phyloP scores from a whole-genome alignment of 2,329 filamentous ascomycete genomes.

The Beauveria sp. region DNA sequence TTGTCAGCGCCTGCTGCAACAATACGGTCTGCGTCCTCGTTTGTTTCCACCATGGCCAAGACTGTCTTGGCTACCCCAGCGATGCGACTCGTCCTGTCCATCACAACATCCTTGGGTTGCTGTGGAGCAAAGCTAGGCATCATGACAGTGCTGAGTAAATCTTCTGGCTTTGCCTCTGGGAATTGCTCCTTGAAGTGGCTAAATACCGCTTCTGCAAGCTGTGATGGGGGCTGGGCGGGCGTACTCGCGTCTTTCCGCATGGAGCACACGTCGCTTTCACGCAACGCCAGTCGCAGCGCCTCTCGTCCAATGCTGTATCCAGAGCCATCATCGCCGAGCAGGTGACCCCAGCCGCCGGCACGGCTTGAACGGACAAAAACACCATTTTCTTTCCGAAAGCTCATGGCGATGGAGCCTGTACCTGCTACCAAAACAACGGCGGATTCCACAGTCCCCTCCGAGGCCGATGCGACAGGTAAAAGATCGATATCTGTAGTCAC shows the following conservation, averaged over 20 bases:
- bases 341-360: slow-evolving; percentile 35
- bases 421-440: slow-evolving; percentile 33
- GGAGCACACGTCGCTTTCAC: slow-evolving; percentile 20
- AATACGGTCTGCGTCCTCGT: slow-evolving; percentile 16
- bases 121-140: slow-evolving; percentile 9
- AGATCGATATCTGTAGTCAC: slow-evolving; percentile 34
- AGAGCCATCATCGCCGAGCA: slow-evolving; percentile 36
- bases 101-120: slow-evolving; percentile 3
- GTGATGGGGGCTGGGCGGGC: not conserved
- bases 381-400: slow-evolving; percentile 21
- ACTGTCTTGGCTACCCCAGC: slow-evolving; percentile 17
- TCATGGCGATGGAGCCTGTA: slow-evolving; percentile 35
- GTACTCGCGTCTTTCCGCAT: not conserved
- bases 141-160: slow-evolving; percentile 17
- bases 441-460: slow-evolving; percentile 15
- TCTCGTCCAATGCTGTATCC: slow-evolving; percentile 33
- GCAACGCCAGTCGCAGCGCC: slow-evolving; percentile 26
- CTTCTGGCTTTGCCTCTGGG: slow-evolving; percentile 10
- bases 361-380: slow-evolving; percentile 23
- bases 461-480: slow-evolving; percentile 21
- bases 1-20: slow-evolving; percentile 14
- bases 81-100: slow-evolving; percentile 14
- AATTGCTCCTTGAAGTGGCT: slow-evolving; percentile 13
- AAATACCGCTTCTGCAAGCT: slow-evolving; percentile 14
- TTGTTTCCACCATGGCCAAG: slow-evolving; percentile 12